Base-by-base conservation (phyloP, 2,329 filamentous ascomycete genomes). In the Venturia pyrina region DNA sequence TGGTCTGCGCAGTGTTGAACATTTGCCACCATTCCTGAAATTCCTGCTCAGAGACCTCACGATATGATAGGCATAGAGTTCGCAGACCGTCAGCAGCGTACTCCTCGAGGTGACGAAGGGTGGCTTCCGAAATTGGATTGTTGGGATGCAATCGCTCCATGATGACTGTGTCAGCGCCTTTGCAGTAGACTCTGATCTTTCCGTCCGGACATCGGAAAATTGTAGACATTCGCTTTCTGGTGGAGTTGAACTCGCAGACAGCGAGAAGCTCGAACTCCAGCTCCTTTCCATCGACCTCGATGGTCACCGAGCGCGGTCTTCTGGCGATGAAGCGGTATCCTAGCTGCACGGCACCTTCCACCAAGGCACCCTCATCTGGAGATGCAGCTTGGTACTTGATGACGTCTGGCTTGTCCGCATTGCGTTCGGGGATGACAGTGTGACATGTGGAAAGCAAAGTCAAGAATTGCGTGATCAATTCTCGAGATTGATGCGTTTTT, bases 321-420 rank as follows among this genome's bases (percentile, higher is more conserved):
- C 96, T 87, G 63, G 95, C 93, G 63, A 89, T 87, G 75, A 99
- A 99, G 66, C 85, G 88, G 80, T 97, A 98, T 5, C 93, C 95
- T 63, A 99, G 81, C 60, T 83, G 78, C 3, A 93, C 85, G 1
- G 95, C 95, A 66, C 95, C 96, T 72, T 97, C 89, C 0, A 99
- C 95, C 62, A 99, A 80, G n/a, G 95, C 95, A 66, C 93, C 95
- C 76, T 99, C 95, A 70, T 99, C 95, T 0, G 95, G 95, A 32
- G 95, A 99, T 1, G 96, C 93, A 32, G 95, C 95, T 78, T 99
- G 96, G 71, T 99, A 99, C 77, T 96, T 98, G 81, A 99, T 97
- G 46, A 87, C 83, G 21, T 87, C 89, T 1, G 85, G 83, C 67
- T 90, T 89, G 70, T 91, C 88, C 56, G 92, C 89, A 62, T 87